phyloP scores from a whole-genome alignment of 768 basidiomycete species.

The Naganishia antarctica region DNA sequence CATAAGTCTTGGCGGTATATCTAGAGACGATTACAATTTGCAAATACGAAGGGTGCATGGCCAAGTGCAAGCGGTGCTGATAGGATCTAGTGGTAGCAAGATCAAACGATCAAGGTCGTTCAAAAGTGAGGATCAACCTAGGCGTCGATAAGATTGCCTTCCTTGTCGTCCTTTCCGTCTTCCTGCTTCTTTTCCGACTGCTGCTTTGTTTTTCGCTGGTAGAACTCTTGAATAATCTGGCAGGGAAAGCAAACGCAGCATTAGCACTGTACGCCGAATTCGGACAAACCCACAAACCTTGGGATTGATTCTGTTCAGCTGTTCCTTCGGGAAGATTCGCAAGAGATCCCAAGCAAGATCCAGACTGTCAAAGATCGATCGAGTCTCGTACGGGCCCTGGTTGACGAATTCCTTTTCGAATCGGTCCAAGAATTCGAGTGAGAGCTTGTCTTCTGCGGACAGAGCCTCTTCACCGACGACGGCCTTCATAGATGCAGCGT shows the following conservation, averaged over 20 bases:
- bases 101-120: not conserved
- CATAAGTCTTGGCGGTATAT: slow-evolving; percentile 10
- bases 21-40: slow-evolving; percentile 10
- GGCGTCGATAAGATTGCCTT: slow-evolving; percentile 27
- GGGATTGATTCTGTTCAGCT: slow-evolving; percentile 93
- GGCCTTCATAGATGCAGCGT: slow-evolving; percentile 97
- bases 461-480: slow-evolving; percentile 98
- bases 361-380: slow-evolving; percentile 92
- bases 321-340: slow-evolving; percentile 98
- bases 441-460: slow-evolving; percentile 89
- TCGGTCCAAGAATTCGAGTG: slow-evolving; percentile 93
- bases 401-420: slow-evolving; percentile 97
- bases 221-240: slow-evolving; percentile 80
- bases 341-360: slow-evolving; percentile 95
- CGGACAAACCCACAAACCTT: slow-evolving; percentile 60
- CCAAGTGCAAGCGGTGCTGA: not conserved
- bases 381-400: slow-evolving; percentile 81
- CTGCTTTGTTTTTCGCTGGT: slow-evolving; percentile 62
- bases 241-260: not conserved
- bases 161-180: slow-evolving; percentile 33
- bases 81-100: not conserved
- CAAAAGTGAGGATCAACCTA: slow-evolving; percentile 2
- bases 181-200: slow-evolving; percentile 30
- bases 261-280: too few species aligned
- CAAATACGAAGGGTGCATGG: not conserved